Conservation (phyloP, 805 yeast species). For the Yarrowia alimentaria region DNA sequence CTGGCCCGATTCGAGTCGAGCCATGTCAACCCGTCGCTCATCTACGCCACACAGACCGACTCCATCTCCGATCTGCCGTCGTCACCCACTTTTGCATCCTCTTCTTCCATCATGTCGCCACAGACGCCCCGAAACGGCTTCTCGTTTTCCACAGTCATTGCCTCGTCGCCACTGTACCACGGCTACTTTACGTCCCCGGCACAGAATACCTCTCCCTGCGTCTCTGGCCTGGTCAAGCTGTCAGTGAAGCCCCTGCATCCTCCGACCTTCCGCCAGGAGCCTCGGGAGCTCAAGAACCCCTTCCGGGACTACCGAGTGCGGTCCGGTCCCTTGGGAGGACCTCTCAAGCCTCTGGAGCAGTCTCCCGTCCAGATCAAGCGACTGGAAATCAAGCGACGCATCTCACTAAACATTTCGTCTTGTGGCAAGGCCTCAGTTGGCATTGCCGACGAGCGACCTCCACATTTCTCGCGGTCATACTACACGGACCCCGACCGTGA, state of each 20-base stretch:
- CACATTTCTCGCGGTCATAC: conserved; percentile 5
- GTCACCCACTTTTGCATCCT: conserved; percentile 26
- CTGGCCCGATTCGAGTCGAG: conserved; percentile 18
- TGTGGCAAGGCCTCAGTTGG: conserved; percentile 18
- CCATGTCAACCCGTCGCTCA: conserved; percentile 25
- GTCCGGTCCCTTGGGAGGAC: conserved; percentile 1
- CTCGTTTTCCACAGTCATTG: conserved; percentile 32
- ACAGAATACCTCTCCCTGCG: conserved; percentile 3
- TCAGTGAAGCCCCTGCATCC: conserved; percentile 24
- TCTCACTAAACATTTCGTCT: conserved; percentile 19
- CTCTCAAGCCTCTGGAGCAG: conserved; percentile 12
- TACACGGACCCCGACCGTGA: conserved; percentile 19
- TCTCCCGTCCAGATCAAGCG: conserved; percentile 23
- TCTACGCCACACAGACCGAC: conserved; percentile 1
- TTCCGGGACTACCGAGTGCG: conserved; percentile 8
- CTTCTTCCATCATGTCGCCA: conserved; percentile 19
- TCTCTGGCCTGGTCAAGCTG: conserved; percentile 7
- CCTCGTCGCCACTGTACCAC: conserved; percentile 33
- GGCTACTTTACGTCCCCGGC: conserved; percentile 32
- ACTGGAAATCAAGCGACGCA: conserved; percentile 16
- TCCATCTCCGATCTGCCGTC: conserved; percentile 6
- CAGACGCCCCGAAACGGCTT: conserved; percentile 30
- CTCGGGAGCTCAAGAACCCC: conserved; percentile 2
- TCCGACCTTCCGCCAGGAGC: conserved; percentile 12
- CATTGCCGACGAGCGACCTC: conserved; percentile 10